Base-by-base conservation (phyloP, 1,284 basidiomycete genomes). In the Ganoderma multipileum region DNA sequence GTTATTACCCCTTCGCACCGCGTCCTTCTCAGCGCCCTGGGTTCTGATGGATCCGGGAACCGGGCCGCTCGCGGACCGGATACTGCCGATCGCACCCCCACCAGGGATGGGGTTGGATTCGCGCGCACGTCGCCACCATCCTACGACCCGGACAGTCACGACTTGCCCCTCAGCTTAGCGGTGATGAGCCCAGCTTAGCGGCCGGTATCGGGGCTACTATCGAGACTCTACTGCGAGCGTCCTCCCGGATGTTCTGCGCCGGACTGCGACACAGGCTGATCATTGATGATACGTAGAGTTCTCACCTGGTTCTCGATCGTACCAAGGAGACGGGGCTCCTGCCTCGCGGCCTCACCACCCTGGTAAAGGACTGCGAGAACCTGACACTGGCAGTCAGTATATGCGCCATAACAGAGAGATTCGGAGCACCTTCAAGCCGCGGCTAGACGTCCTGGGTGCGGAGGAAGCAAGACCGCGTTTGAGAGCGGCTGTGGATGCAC, bases 311-410 rank as follows among this genome's bases (percentile, higher is more conserved):
- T 98, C 83, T 98, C 95, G 68, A 91, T 87, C 14, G 96, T 95
- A 65, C 96, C 96, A 61, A 97, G 87, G 41, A 98, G 91, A 78
- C 93, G 89, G 61, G 94, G 88, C 82, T 97, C 93, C 75, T 94
- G 85, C 75, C 85, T 76, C 68, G 96, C 95, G 70, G 93, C 90
- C 71, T 89, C 77, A 73, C 85, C 87, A 76, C 93, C 92, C 72
- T 89, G 85, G 83, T 95, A 94, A 63, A 96, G 89, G 74, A 96
- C 89, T 74, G 93, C 92, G 69, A 96, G 87, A 75, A 96, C 83
- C 93, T 95, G 71, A 42, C 64, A 33, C 55, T 20, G 3, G 26
- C 30, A 63, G 30, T 28, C 20, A 23, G 33, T 18, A 3, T n/a
- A 9, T n/a, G 23, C 36, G 9, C 4, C 1, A 23, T 23, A 3